Percentiles rank a stretch among this genome's conserved stretches.
Conservation (phyloP, 768 basidiomycete genomes). For the Crassisporium funariophilum region DNA sequence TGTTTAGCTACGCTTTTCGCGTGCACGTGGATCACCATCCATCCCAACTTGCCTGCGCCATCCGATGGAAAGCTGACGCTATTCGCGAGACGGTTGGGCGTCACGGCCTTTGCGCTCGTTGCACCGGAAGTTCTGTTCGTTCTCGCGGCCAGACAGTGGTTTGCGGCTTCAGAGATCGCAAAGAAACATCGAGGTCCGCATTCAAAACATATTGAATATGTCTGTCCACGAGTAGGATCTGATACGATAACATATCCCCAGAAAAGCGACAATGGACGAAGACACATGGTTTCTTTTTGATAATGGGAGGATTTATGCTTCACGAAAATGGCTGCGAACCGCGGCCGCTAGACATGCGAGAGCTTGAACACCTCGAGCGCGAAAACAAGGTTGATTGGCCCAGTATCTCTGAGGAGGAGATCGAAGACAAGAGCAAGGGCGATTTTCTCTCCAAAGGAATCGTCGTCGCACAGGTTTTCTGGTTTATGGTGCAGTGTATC, state of each 20-base stretch:
- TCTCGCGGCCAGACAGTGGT: conserved; percentile 15
- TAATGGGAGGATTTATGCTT: conserved; percentile 9
- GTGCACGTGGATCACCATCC: conserved; percentile 24
- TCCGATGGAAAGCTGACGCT: conserved; percentile 6
- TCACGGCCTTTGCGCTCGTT: conserved; percentile 16
- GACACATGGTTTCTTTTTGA: conserved; percentile 9
- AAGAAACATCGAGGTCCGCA: not conserved
- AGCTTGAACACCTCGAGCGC: conserved; percentile 7
- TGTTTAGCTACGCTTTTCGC: conserved; percentile 22
- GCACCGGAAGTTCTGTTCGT: conserved; percentile 16
- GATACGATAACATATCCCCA: not conserved
- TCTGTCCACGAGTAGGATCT: not conserved
- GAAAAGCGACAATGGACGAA: conserved; percentile 11
- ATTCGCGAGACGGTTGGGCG: conserved; percentile 3
- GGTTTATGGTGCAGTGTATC: conserved; percentile 34
- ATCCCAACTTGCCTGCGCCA: conserved; percentile 20
- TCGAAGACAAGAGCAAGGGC: conserved; percentile 29
- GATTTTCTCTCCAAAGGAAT: conserved; percentile 33
- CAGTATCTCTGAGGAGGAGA: conserved; percentile 13
- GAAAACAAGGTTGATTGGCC: conserved; percentile 11
- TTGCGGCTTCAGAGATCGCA: conserved; percentile 5
- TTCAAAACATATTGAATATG: not conserved
- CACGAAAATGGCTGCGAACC: not conserved
- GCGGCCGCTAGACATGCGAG: conserved; percentile 1
- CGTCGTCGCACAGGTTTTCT: conserved; percentile 30